These are phyloP conservation scores for Elongisporangium prolatum DNA, from an alignment of 352 stramenopile species.

Conservation along the genomic window DNA sequence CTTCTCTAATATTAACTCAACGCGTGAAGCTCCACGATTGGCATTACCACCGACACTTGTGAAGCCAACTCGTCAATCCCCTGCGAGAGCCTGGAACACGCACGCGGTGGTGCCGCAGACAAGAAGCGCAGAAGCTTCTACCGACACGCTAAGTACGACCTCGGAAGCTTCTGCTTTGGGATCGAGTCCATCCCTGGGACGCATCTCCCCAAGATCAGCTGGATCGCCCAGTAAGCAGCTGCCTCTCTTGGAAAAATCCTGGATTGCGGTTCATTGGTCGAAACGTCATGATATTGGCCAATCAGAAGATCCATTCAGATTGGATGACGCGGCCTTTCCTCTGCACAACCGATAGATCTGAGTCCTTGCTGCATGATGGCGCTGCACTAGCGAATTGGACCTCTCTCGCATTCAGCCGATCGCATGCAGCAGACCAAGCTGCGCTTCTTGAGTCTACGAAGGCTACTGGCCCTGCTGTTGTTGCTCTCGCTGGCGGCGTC, in stretches of 20 bases:
- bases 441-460: neutral
- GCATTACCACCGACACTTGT: neutral
- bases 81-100: neutral
- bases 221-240: neutral
- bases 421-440: neutral
- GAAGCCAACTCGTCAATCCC: too few species aligned
- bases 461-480: slow-evolving; percentile 1
- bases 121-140: neutral
- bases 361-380: neutral
- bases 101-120: neutral
- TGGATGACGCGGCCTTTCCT: neutral
- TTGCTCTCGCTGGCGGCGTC: neutral
- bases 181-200: neutral
- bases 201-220: neutral
- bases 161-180: neutral
- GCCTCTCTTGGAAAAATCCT: neutral
- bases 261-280: neutral
- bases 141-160: neutral
- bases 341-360: neutral
- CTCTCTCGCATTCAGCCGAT: neutral
- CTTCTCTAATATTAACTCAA: neutral
- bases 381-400: neutral
- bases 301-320: neutral
- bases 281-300: neutral
- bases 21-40: neutral